A percentile compares a stretch with the other conserved stretches of the same genome.
These are phyloP conservation scores for Fusarium guadeloupense DNA, from an alignment of 2,329 filamentous ascomycete genomes.

Conservation along the genomic window DNA sequence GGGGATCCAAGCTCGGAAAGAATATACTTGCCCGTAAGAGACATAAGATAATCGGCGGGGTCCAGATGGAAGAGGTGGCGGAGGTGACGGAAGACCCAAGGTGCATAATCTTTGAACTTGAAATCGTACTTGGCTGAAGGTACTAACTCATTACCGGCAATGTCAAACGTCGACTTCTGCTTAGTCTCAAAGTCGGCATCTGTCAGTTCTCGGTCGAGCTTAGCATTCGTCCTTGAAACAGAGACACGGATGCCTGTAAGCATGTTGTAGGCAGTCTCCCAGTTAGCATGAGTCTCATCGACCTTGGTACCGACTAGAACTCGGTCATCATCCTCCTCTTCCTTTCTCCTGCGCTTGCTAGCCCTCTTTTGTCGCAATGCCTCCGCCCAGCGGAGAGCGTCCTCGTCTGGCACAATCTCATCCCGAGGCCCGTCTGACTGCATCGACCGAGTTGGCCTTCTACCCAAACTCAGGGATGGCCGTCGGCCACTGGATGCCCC, in stretches of 20 bases:
- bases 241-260: conserved; percentile 97
- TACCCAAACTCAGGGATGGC: conserved; percentile 82
- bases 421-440: conserved; percentile 86
- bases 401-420: conserved; percentile 86
- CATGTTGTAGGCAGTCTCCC: conserved; percentile 99
- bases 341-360: conserved; percentile 82
- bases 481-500: conserved; percentile 69
- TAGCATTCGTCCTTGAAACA: conserved; percentile 95
- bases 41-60: conserved; percentile 98
- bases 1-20: conserved; percentile 96
- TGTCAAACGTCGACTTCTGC: conserved; percentile 99
- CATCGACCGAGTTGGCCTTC: conserved; percentile 84
- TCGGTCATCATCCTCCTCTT: conserved; percentile 91
- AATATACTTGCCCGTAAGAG: conserved; percentile 97
- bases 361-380: conserved; percentile 91
- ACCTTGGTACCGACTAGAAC: conserved; percentile 97
- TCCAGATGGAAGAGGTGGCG: conserved; percentile 89
- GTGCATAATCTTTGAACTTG: conserved; percentile 99
- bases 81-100: conserved; percentile 96
- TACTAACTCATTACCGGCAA: conserved; percentile 96
- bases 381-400: conserved; percentile 91
- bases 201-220: conserved; percentile 89
- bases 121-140: conserved; percentile 99
- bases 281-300: conserved; percentile 96
- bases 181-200: conserved; percentile 92